Evolutionary conservation across 225 moss, liverwort and hornwort species (phyloP).

Genomic region (Asterella californica): DNA sequence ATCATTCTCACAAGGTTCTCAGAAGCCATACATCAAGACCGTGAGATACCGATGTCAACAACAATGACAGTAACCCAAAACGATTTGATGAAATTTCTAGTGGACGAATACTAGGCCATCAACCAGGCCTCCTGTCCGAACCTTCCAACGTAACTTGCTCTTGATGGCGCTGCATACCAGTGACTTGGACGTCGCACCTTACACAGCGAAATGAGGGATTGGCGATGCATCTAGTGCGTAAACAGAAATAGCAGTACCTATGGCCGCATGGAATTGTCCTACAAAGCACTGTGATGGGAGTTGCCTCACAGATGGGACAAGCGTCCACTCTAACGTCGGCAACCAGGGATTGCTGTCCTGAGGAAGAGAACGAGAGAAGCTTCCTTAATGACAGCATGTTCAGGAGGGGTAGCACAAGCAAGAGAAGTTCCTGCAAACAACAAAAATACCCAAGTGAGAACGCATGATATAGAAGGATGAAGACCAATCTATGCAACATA

Average conservation of each 20-base stretch:
- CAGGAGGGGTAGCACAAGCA: slow-evolving; percentile 83
- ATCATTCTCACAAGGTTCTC: no score
- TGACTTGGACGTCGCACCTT: slow-evolving; percentile 48
- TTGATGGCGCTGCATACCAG: slow-evolving; percentile 79
- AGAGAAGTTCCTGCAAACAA: slow-evolving; percentile 71
- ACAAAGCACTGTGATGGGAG: slow-evolving; percentile 65
- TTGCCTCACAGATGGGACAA: slow-evolving; percentile 82
- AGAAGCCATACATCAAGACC: no score
- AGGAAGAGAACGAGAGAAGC: slow-evolving; percentile 62
- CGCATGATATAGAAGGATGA: background rate
- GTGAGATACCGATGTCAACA: no score
- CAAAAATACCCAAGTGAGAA: background rate
- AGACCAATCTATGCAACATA: background rate
- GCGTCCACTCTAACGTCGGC: slow-evolving; percentile 65
- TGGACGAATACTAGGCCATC: background rate
- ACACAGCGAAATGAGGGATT: slow-evolving; percentile 72
- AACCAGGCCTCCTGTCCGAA: slow-evolving; percentile 28
- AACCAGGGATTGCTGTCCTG: slow-evolving; percentile 43
- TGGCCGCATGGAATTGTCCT: slow-evolving; percentile 83
- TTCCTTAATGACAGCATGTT: slow-evolving; percentile 88
- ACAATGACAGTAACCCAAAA: no score
- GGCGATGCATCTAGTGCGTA: slow-evolving; percentile 80
- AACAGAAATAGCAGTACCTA: slow-evolving; percentile 88
- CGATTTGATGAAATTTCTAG: no score
- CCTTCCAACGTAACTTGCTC: slow-evolving; percentile 49